Conservation (phyloP, 257 asterid genomes). For the Ehretia macrophylla region DNA sequence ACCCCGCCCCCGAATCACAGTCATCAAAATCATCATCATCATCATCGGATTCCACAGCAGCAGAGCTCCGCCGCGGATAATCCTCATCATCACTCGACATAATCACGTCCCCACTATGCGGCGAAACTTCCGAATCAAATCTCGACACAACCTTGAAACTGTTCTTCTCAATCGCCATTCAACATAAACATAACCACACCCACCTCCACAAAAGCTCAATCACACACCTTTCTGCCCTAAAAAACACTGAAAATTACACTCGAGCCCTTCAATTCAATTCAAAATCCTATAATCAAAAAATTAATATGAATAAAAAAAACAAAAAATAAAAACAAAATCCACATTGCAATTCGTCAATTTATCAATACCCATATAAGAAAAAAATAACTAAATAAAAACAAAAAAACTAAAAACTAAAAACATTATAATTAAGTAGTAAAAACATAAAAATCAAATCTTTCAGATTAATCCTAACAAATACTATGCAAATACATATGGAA, state of each 20-base stretch:
- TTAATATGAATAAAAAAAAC: too few species aligned
- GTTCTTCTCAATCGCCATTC: slow-evolving; percentile 96
- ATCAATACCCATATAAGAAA: neutral
- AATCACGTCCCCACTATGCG: slow-evolving; percentile 55
- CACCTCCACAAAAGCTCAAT: neutral
- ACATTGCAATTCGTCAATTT: neutral
- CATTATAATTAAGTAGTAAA: too few species aligned
- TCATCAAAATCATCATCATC: slow-evolving; percentile 85
- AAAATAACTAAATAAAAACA: slow-evolving; percentile 5
- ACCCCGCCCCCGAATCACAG: slow-evolving; percentile 98
- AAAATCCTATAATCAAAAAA: slow-evolving; percentile 9
- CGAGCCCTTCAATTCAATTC: slow-evolving; percentile 8
- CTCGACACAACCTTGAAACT: slow-evolving; percentile 60
- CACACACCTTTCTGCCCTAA: neutral
- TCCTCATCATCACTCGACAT: slow-evolving; percentile 83
- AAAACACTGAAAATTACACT: neutral
- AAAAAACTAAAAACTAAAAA: neutral
- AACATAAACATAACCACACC: slow-evolving; percentile 39
- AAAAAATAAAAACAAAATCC: neutral
- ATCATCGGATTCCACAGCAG: slow-evolving; percentile 63
- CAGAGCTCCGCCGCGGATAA: slow-evolving; percentile 46
- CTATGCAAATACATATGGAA: neutral
- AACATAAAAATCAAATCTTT: slow-evolving; percentile 13
- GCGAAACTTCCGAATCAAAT: slow-evolving; percentile 65
- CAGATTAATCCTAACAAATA: neutral